Evolutionary conservation across 768 basidiomycete species (phyloP), one percentile per base, ranked within the genome.

Genomic region (Lactarius deliciosus): DNA sequence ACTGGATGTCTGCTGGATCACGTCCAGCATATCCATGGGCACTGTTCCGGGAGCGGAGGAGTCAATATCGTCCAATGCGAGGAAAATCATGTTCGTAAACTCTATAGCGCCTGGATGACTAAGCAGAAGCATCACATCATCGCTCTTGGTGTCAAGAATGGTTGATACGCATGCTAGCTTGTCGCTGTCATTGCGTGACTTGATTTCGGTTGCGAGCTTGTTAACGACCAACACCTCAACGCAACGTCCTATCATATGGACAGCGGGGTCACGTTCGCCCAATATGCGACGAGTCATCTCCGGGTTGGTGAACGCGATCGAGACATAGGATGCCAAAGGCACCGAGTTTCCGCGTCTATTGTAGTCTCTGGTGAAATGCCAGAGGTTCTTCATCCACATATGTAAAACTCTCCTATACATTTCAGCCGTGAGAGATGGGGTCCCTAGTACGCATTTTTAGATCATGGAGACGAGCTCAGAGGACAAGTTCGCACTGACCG

Each of bases 41-140:
- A 25, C 22, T 13, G 0, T 50, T 11, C 0, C n/a, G 3, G 0
- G 0, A 0, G 1, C 5, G 5, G 22, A 22, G 13, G 11, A 6
- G 13, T 2, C 0, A 25, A 15, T 2, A 25, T 53, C 0, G 25
- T 2, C 50, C 22, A 25, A 15, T 16, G 47, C 47, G 40, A 16
- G 40, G 16, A 7, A 18, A 41, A 18, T 2, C 16, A 25, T 25
- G 6, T 7, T 53, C 5, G 13, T 53, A 15, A 15, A 15, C 15
- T 53, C 47, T 1, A 50, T 13, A n/a, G 22, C 11, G 22, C 47
- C 47, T 5, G 47, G 47, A 11, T 50, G 47, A 4, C n/a, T 4
- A 22, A 22, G 47, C 1, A 11, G 2, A 22, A 50, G 47, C 5
- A 1, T 6, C 2, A 22, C 47, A 13, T 50, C 47, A 0, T 13